Conservation (phyloP, 768 basidiomycete species). For the Dentipellis fragilis region DNA sequence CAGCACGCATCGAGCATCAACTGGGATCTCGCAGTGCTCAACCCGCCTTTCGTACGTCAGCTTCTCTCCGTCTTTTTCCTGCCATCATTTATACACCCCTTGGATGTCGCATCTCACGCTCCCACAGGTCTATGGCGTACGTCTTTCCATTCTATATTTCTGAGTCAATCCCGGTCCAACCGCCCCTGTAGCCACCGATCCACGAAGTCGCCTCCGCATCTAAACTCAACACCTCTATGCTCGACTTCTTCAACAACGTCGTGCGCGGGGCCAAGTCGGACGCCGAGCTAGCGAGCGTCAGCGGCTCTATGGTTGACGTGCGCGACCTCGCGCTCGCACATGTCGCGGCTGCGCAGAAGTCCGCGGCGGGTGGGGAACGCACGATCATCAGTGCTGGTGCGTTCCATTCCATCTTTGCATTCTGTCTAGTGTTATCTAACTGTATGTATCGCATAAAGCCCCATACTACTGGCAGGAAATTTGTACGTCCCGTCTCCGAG, state of each 20-base stretch:
- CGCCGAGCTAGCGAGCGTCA: neutral
- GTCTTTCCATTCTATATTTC: no score
- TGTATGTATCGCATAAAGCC: neutral
- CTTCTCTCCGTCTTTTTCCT: neutral
- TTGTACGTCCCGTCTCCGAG: neutral
- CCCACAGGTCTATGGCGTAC: no score
- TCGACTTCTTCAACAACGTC: neutral
- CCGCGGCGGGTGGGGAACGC: constrained; percentile 1
- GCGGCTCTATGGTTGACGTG: constrained; percentile 1
- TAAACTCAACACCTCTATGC: neutral
- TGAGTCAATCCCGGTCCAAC: no score
- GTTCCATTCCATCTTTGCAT: no score
- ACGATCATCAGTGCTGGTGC: neutral
- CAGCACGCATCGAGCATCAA: constrained; percentile 16
- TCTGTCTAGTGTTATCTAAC: neutral
- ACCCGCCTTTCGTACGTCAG: constrained; percentile 24
- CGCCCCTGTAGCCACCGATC: neutral
- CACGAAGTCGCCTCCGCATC: neutral
- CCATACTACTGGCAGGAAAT: constrained; percentile 4
- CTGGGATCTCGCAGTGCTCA: constrained; percentile 24
- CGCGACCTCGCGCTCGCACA: constrained; percentile 1
- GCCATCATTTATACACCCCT: no score
- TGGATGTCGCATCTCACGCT: no score
- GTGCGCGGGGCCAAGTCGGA: neutral
- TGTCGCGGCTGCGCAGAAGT: neutral